A percentile compares a stretch with the other conserved stretches of the same genome.
Conservation (phyloP, 441 rosid genomes). For the Daphne laureola region DNA sequence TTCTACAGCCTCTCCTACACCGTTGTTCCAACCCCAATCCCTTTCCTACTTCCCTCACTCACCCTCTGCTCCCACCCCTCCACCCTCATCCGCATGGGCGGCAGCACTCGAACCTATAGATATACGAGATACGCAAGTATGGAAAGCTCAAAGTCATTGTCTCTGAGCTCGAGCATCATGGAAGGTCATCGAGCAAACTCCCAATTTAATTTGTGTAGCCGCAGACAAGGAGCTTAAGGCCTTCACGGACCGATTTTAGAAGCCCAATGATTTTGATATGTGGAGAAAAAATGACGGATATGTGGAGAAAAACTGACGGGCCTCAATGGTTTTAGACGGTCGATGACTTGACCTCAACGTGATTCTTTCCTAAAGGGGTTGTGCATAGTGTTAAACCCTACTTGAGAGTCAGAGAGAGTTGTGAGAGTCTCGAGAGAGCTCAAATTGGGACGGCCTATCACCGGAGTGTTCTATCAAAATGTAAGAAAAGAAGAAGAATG, state of each 20-base stretch:
- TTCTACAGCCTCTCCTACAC: conserved; percentile 31
- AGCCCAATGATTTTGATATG: conserved; percentile 56
- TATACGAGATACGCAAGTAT: conserved; percentile 64
- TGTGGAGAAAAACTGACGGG: conserved; percentile 57
- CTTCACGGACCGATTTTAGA: conserved; percentile 66
- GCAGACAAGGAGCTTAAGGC: conserved; percentile 64
- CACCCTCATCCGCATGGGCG: conserved; percentile 72
- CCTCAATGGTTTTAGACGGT: conserved; percentile 47
- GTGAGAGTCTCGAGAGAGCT: conserved; percentile 4
- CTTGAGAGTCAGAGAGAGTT: conserved; percentile 4
- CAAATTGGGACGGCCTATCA: not conserved
- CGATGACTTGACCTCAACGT: conserved; percentile 66
- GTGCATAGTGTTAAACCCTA: conserved; percentile 68
- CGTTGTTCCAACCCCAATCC: conserved; percentile 22
- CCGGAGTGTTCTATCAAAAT: not conserved
- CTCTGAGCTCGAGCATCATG: conserved; percentile 73
- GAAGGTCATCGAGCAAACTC: conserved; percentile 67
- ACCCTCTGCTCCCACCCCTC: conserved; percentile 24
- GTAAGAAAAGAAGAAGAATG: conserved; percentile 8
- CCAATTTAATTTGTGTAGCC: conserved; percentile 59
- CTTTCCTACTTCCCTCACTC: conserved; percentile 23
- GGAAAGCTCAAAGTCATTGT: conserved; percentile 85
- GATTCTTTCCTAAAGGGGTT: conserved; percentile 82
- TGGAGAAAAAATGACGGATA: conserved; percentile 56
- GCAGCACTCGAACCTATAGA: conserved; percentile 59